Evolutionary conservation across 139 green algal genomes (phyloP).

Genomic region (Haematococcus lacustris): DNA sequence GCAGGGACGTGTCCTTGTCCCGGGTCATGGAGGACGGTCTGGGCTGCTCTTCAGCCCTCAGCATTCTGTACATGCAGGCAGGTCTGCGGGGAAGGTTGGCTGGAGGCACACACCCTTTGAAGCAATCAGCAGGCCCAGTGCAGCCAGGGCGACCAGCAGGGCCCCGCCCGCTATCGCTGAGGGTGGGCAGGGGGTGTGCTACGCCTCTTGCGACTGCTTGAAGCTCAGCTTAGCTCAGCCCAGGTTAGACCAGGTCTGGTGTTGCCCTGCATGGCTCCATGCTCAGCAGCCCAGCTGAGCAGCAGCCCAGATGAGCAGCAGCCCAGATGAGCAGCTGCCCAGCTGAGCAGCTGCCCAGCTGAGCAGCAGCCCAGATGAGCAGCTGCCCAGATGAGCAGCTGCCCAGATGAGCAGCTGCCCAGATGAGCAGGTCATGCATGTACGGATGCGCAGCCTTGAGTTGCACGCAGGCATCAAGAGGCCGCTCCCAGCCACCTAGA

Average conservation of each 20-base stretch:
- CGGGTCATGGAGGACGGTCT: slow-evolving; percentile 45
- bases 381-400: too few species aligned
- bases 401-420: too few species aligned
- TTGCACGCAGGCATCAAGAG: neutral
- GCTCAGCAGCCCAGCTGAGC: too few species aligned
- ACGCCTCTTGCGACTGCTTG: neutral
- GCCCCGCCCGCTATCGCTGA: neutral
- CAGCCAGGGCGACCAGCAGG: neutral
- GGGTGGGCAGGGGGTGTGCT: neutral
- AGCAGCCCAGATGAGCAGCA: too few species aligned
- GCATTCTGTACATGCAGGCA: slow-evolving; percentile 44
- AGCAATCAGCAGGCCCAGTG: neutral
- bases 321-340: too few species aligned
- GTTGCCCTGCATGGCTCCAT: too few species aligned
- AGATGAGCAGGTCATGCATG: too few species aligned
- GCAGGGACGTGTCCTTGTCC: slow-evolving; percentile 36
- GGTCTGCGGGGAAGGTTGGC: neutral
- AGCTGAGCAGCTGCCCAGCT: too few species aligned
- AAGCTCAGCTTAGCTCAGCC: neutral
- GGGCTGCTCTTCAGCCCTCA: slow-evolving; percentile 41
- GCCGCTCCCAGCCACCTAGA: neutral
- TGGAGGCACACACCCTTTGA: neutral
- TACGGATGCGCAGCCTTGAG: neutral
- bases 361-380: too few species aligned
- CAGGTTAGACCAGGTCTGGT: too few species aligned